These are phyloP conservation scores for Aspergillus biplanus DNA, from an alignment of 495 filamentous ascomycete genomes.

Conservation along the genomic window DNA sequence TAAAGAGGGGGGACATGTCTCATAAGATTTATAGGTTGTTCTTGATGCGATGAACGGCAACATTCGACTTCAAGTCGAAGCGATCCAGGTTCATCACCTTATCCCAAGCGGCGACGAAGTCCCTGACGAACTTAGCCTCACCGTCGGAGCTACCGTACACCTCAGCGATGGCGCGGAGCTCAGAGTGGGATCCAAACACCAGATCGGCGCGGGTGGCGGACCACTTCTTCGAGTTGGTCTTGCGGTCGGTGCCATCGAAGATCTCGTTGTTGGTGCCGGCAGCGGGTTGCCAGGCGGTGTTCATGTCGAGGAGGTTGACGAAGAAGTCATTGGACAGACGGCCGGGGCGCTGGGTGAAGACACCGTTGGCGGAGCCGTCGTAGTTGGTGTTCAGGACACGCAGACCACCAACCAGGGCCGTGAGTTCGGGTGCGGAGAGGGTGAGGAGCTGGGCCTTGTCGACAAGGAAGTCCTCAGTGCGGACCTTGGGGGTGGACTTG, in stretches of 20 bases:
- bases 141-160: constrained; percentile 61
- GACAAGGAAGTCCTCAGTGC: constrained; percentile 66
- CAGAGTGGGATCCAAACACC: constrained; percentile 70
- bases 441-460: constrained; percentile 69
- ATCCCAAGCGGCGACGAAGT: constrained; percentile 70
- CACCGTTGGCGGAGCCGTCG: constrained; percentile 62
- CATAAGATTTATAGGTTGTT: not conserved
- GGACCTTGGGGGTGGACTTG: constrained; percentile 56
- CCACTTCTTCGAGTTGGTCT: constrained; percentile 70
- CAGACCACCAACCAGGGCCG: constrained; percentile 68
- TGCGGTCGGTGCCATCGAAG: constrained; percentile 67
- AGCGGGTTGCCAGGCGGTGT: constrained; percentile 62
- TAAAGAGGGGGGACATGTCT: no score
- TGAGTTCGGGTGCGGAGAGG: constrained; percentile 68
- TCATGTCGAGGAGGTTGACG: constrained; percentile 69
- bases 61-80: constrained; percentile 51
- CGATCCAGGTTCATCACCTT: constrained; percentile 76
- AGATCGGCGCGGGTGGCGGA: constrained; percentile 68
- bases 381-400: constrained; percentile 68
- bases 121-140: constrained; percentile 64
- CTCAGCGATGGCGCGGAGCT: constrained; percentile 70
- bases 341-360: constrained; percentile 65
- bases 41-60: not conserved
- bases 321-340: constrained; percentile 77
- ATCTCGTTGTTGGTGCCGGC: constrained; percentile 46